A percentile compares a stretch with the other conserved stretches of the same genome.
phyloP scores from a whole-genome alignment of 352 stramenopile genomes.

The Phytophthora multivora region DNA sequence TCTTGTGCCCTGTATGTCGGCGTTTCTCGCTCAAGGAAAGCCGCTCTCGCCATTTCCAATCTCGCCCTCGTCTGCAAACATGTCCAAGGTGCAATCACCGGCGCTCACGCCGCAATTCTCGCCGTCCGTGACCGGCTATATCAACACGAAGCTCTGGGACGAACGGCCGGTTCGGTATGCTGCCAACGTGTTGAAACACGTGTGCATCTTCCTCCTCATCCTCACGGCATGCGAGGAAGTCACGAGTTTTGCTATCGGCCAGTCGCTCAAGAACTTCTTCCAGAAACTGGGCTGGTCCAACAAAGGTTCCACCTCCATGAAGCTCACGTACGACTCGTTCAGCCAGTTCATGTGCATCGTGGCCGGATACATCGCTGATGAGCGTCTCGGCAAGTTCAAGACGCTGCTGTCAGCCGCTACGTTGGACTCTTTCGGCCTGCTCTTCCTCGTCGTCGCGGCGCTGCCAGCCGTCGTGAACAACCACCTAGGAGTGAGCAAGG shows the following conservation, averaged over 20 bases:
- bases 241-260: conserved; percentile 59
- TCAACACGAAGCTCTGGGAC: conserved; percentile 46
- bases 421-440: conserved; percentile 52
- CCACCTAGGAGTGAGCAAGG: conserved; percentile 27
- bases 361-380: conserved; percentile 62
- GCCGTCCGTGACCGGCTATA: conserved; percentile 17
- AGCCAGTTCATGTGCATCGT: conserved; percentile 67
- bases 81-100: conserved; percentile 23
- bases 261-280: conserved; percentile 69
- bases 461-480: conserved; percentile 42
- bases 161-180: conserved; percentile 47
- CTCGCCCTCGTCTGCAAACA: conserved; percentile 11
- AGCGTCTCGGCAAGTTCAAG: conserved; percentile 50
- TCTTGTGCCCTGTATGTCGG: neutral
- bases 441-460: conserved; percentile 49
- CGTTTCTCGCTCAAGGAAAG: neutral
- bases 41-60: conserved; percentile 19
- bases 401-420: conserved; percentile 25
- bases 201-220: conserved; percentile 61
- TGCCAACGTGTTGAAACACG: conserved; percentile 54
- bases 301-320: conserved; percentile 58
- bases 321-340: conserved; percentile 68
- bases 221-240: conserved; percentile 51
- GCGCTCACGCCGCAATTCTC: conserved; percentile 18
- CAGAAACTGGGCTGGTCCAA: conserved; percentile 57